Evolutionary conservation across 768 basidiomycete species (phyloP).

Genomic region (Leucocoprinus leucothites): DNA sequence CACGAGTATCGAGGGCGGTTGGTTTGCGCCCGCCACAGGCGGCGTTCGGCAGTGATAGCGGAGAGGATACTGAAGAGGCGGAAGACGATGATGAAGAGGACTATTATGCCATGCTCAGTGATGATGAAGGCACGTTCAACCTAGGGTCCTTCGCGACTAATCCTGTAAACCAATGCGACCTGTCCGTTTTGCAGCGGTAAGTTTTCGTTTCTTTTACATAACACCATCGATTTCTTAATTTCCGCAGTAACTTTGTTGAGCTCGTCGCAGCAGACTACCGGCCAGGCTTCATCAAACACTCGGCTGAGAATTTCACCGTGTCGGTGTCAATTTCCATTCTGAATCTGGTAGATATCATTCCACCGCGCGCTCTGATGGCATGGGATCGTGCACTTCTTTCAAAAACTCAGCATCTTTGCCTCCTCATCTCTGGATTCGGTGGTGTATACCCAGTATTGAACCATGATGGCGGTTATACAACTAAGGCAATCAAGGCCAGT

Average conservation of each 20-base stretch:
- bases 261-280: constrained; percentile 53
- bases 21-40: constrained; percentile 15
- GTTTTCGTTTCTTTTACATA: constrained; percentile 7
- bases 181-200: constrained; percentile 30
- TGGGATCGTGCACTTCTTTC: constrained; percentile 69
- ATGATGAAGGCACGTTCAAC: constrained; percentile 36
- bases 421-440: constrained; percentile 59
- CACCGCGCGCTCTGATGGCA: constrained; percentile 65
- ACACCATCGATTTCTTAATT: constrained; percentile 7
- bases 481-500: constrained; percentile 30
- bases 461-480: constrained; percentile 37
- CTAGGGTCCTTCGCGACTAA: constrained; percentile 23
- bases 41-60: constrained; percentile 19
- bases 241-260: constrained; percentile 54
- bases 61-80: constrained; percentile 29
- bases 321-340: constrained; percentile 58
- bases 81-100: constrained; percentile 36
- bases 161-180: constrained; percentile 18
- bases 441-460: constrained; percentile 52
- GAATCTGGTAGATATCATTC: constrained; percentile 46
- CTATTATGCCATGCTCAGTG: constrained; percentile 24
- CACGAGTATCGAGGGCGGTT: constrained; percentile 24
- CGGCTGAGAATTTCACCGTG: constrained; percentile 46
- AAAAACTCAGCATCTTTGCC: constrained; percentile 53
- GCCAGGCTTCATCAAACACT: constrained; percentile 52